phyloP scores from a whole-genome alignment of 768 basidiomycete species.

The Russula virescens region DNA sequence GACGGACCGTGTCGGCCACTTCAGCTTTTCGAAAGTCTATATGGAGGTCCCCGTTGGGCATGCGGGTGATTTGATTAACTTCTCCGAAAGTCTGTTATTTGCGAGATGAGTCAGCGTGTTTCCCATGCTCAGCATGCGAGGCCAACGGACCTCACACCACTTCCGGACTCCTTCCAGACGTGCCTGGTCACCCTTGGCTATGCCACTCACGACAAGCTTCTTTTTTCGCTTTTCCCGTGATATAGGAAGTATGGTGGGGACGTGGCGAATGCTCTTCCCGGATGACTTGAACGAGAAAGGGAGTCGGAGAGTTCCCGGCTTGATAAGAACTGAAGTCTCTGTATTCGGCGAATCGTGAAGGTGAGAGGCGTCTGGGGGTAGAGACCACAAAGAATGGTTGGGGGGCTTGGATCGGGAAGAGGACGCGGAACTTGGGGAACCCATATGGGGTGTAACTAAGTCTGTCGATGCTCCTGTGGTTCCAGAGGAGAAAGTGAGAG shows the following conservation, averaged over 20 bases:
- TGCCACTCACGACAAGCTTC: constrained; percentile 63
- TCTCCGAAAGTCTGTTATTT: constrained; percentile 50
- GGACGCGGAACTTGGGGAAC: constrained; percentile 33
- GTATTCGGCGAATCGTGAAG: constrained; percentile 35
- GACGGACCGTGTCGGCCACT: constrained; percentile 72
- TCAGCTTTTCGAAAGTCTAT: constrained; percentile 69
- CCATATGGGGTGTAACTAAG: constrained; percentile 28
- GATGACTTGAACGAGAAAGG: constrained; percentile 31
- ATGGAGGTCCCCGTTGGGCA: constrained; percentile 75
- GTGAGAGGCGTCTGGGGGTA: constrained; percentile 37
- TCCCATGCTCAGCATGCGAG: constrained; percentile 17
- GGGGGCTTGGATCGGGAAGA: constrained; percentile 33
- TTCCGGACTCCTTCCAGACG: constrained; percentile 62
- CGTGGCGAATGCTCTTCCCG: constrained; percentile 21
- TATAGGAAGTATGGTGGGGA: constrained; percentile 26
- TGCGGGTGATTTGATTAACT: constrained; percentile 61
- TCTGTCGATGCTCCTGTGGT: constrained; percentile 23
- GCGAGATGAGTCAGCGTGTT: constrained; percentile 15
- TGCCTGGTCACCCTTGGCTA: constrained; percentile 50
- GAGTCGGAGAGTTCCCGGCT: constrained; percentile 31
- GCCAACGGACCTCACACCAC: constrained; percentile 65
- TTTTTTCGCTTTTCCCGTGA: constrained; percentile 50
- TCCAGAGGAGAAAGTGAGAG: constrained; percentile 24
- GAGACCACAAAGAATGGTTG: constrained; percentile 36
- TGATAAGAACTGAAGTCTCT: constrained; percentile 24